A percentile compares a stretch with the other conserved stretches of the same genome.
Conservation (phyloP, 768 basidiomycete species). For the Rubroboletus satanas region DNA sequence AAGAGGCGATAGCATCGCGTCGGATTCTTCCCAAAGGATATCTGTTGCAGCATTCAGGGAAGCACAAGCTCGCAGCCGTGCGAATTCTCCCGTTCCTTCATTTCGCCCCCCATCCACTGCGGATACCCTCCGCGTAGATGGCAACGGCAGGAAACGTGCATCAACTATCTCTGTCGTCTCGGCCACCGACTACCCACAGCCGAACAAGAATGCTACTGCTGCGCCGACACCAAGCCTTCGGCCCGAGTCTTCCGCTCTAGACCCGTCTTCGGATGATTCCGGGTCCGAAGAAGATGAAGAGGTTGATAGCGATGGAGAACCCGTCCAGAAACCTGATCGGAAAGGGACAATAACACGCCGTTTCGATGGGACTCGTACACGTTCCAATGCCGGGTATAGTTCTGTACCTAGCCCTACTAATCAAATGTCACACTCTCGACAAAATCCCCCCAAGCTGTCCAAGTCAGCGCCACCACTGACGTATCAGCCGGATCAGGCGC, state of each 20-base stretch:
- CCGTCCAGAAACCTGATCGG: slow-evolving; percentile 32
- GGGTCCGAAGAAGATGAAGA: slow-evolving; percentile 36
- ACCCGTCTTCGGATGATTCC: slow-evolving; percentile 34
- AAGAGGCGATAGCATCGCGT: slow-evolving; percentile 54
- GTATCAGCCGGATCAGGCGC: slow-evolving; percentile 2
- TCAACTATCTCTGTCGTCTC: slow-evolving; percentile 28
- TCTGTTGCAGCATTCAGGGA: slow-evolving; percentile 81
- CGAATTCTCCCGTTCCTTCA: slow-evolving; percentile 57
- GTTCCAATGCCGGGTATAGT: slow-evolving; percentile 21
- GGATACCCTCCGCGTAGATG: slow-evolving; percentile 30
- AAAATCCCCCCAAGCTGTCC: slow-evolving; percentile 11
- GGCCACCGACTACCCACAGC: slow-evolving; percentile 11
- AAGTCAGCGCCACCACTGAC: slow-evolving; percentile 32
- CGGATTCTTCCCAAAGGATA: slow-evolving; percentile 69
- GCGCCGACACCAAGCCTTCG: slow-evolving; percentile 8
- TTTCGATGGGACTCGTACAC: slow-evolving; percentile 1
- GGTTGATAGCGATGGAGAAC: slow-evolving; percentile 33
- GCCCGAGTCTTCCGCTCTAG: slow-evolving; percentile 15
- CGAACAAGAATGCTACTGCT: slow-evolving; percentile 7
- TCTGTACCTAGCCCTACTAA: not conserved
- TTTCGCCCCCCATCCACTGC: slow-evolving; percentile 38
- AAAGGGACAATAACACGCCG: slow-evolving; percentile 35
- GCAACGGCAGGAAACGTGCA: slow-evolving; percentile 24
- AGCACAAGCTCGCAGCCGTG: slow-evolving; percentile 60
- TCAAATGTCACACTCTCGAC: not conserved